phyloP scores from a whole-genome alignment of 352 stramenopile genomes.

The Globisporangium nunn region DNA sequence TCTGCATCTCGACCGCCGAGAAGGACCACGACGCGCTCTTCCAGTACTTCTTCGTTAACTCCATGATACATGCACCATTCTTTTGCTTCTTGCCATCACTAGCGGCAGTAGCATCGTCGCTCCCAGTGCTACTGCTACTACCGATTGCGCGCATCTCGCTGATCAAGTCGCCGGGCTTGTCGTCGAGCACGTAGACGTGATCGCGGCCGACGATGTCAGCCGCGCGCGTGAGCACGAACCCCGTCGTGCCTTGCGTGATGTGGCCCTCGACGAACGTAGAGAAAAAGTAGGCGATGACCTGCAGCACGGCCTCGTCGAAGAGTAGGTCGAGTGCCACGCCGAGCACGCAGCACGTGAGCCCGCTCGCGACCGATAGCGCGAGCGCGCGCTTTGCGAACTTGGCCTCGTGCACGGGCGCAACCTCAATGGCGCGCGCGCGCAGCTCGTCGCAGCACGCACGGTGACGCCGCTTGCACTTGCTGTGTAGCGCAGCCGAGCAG shows the following conservation, averaged over 20 bases:
- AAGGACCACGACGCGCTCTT: conserved; percentile 16
- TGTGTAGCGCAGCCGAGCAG: conserved; percentile 15
- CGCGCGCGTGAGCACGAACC: conserved; percentile 4
- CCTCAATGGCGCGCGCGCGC: conserved; percentile 5
- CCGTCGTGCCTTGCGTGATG: conserved; percentile 8
- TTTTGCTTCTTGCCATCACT: not conserved
- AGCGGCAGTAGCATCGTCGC: no score
- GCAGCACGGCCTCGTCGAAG: conserved; percentile 18
- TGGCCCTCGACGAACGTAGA: conserved; percentile 8
- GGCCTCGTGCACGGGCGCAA: conserved; percentile 11
- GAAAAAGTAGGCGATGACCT: conserved; percentile 20
- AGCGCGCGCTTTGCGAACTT: conserved; percentile 18
- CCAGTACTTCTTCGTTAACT: conserved; percentile 3
- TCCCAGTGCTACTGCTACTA: not conserved
- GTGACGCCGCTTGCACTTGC: conserved; percentile 17
- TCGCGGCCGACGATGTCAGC: conserved; percentile 11
- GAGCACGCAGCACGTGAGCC: conserved; percentile 20
- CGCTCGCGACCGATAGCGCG: conserved; percentile 16
- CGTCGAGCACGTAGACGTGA: conserved; percentile 8
- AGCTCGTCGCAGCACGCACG: conserved; percentile 12
- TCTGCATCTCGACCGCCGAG: conserved; percentile 6
- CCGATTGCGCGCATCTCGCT: not conserved
- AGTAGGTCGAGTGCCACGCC: conserved; percentile 20
- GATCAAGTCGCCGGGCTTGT: conserved; percentile 1
- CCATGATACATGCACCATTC: conserved; percentile 3